Conservation (phyloP, 2,329 filamentous ascomycete genomes). For the Cercospora sojina region DNA sequence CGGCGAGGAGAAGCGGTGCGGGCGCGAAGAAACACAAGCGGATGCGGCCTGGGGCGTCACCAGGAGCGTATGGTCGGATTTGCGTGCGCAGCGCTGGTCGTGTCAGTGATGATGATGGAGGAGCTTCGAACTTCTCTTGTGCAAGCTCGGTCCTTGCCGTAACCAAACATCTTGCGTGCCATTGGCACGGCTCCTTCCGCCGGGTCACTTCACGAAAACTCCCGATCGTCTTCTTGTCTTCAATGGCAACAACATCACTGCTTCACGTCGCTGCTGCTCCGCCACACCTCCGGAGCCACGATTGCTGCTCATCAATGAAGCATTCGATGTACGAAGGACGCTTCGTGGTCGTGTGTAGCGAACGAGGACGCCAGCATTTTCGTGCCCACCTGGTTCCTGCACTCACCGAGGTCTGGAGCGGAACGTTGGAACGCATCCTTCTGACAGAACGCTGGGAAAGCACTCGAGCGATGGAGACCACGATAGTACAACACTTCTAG, state of each 20-base stretch:
- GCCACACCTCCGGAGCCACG: neutral
- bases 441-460: no score
- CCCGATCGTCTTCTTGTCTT: neutral
- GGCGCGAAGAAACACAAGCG: slow-evolving; percentile 7
- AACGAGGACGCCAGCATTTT: no score
- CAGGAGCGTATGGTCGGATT: neutral
- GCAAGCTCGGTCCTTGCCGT: slow-evolving; percentile 1
- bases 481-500: no score
- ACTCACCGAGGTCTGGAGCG: no score
- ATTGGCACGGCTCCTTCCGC: slow-evolving; percentile 1
- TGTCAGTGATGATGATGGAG: slow-evolving; percentile 4
- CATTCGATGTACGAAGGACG: no score
- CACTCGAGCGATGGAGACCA: no score
- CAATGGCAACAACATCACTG: neutral
- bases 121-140: slow-evolving; percentile 8
- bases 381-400: no score
- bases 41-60: slow-evolving; percentile 3
- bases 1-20: slow-evolving; percentile 10
- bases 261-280: neutral
- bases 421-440: no score
- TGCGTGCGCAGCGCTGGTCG: slow-evolving; percentile 11
- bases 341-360: no score
- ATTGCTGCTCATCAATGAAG: neutral
- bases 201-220: neutral
- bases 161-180: neutral